Base-by-base conservation (phyloP, 2,329 filamentous ascomycete genomes). In the Apiospora sp. region DNA sequence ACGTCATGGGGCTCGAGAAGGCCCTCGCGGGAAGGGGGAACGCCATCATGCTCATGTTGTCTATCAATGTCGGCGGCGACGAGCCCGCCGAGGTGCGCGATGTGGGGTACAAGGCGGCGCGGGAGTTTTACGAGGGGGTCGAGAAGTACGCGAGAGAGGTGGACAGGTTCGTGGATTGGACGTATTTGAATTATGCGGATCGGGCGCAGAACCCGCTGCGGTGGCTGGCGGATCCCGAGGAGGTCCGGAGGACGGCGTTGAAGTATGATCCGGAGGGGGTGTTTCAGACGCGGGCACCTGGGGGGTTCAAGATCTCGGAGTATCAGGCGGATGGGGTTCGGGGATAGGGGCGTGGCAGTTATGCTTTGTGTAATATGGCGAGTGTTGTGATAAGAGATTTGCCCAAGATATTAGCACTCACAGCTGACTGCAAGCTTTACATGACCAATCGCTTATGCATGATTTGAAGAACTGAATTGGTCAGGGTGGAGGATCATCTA, bases 11-110 rank as follows among this genome's bases (percentile, higher is more conserved):
- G 0, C 27, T 72, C 8, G 30, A 69, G 27, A 12, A 51, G 44
- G 24, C 86, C 22, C 70, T 71, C 2, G 46, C n/a, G n/a, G 67
- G 69, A 0, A 24, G 69, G 6, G n/a, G 61, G 1, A 73, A 73
- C 22, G 69, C 69, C 22, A 46, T 73, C 13, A 27, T 51, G n/a
- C 46, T 69, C 19, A 43, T 73, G 34, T 41, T 73, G 8, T 58
- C 71, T 41, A 43, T 75, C 61, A 61, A 67, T 24, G 16, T 74
- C 30, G 46, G 22, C 22, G 46, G 46, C 46, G 46, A 49, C 6
- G 71, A 68, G 37, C 69, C 68, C 13, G 30, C 19, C 2, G 27
- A 58, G 8, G 48, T 68, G 13, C 34, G 70, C 13, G 70, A 54
- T 6, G 34, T 24, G 14, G 70, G 70, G 16, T 34, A 43, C 4